phyloP scores from a whole-genome alignment of 257 asterid species.

The Ajuga chamaepitys region DNA sequence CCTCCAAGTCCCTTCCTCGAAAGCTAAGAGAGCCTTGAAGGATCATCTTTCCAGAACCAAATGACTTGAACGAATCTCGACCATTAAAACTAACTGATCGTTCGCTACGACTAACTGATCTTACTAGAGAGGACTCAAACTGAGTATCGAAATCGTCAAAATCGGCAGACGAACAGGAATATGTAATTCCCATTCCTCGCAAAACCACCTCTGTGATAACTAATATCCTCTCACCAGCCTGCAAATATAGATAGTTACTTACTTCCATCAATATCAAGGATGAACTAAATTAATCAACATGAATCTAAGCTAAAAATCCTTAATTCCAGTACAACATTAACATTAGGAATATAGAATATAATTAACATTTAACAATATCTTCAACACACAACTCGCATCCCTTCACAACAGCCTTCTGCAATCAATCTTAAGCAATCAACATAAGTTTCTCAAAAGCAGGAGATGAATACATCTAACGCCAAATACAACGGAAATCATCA shows the following conservation, averaged over 20 bases:
- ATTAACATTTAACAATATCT: too few relatives aligned
- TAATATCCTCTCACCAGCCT: slow-evolving; percentile 8
- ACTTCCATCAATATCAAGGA: too few relatives aligned
- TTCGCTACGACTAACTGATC: slow-evolving; percentile 34
- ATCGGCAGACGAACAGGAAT: slow-evolving; percentile 36
- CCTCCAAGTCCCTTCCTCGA: slow-evolving; percentile 42
- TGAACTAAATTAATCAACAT: too few relatives aligned
- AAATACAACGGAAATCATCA: too few relatives aligned
- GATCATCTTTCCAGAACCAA: slow-evolving; percentile 41
- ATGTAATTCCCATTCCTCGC: slow-evolving; percentile 61
- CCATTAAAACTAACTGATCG: slow-evolving; percentile 30
- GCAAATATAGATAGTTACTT: background rate
- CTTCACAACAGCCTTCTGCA: too few relatives aligned
- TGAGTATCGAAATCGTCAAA: slow-evolving; percentile 35
- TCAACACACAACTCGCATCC: too few relatives aligned
- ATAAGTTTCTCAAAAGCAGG: too few relatives aligned
- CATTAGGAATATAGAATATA: too few relatives aligned
- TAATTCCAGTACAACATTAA: too few relatives aligned
- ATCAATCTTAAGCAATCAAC: too few relatives aligned
- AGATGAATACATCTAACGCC: too few relatives aligned
- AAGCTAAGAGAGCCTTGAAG: slow-evolving; percentile 48
- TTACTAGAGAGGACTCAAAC: slow-evolving; percentile 29
- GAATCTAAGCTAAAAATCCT: background rate
- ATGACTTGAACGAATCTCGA: slow-evolving; percentile 30
- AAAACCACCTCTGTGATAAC: background rate